phyloP scores from a whole-genome alignment of 768 basidiomycete genomes.

The Leccinum variicolor region DNA sequence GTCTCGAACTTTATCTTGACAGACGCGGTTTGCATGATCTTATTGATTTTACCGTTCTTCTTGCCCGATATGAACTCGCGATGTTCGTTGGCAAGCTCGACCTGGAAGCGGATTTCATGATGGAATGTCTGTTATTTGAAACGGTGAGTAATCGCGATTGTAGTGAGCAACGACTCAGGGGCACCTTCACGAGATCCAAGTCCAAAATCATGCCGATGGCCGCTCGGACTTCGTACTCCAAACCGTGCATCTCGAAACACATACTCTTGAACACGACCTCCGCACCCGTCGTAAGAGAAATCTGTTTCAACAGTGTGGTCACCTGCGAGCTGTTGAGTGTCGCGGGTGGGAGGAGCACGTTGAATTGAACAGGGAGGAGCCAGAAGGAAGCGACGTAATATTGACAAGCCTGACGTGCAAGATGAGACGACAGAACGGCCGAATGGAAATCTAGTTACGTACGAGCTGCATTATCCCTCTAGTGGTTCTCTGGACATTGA shows the following conservation, averaged over 20 bases:
- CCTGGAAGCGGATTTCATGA: constrained; percentile 97
- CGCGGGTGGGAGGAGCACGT: constrained; percentile 81
- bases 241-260: constrained; percentile 95
- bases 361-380: constrained; percentile 92
- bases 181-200: constrained; percentile 86
- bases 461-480: constrained; percentile 94
- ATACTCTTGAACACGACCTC: constrained; percentile 97
- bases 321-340: constrained; percentile 81
- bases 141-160: not conserved
- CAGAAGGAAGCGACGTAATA: constrained; percentile 97
- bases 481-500: constrained; percentile 93
- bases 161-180: constrained; percentile 8
- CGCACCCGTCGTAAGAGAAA: constrained; percentile 83
- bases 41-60: constrained; percentile 99
- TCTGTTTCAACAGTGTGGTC: constrained; percentile 79
- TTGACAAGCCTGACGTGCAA: constrained; percentile 70
- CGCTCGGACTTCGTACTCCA: constrained; percentile 85
- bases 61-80: constrained; percentile 98
- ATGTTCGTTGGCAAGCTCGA: constrained; percentile 96
- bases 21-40: constrained; percentile 96
- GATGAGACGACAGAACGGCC: constrained; percentile 20
- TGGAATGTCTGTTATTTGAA: constrained; percentile 67
- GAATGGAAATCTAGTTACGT: constrained; percentile 32
- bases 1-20: constrained; percentile 99
- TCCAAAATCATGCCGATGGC: constrained; percentile 87